Percentiles rank a stretch among this genome's conserved stretches.
These are phyloP conservation scores for Lanmaoa pseudosensibilis DNA, from an alignment of 768 basidiomycete species.

Conservation along the genomic window DNA sequence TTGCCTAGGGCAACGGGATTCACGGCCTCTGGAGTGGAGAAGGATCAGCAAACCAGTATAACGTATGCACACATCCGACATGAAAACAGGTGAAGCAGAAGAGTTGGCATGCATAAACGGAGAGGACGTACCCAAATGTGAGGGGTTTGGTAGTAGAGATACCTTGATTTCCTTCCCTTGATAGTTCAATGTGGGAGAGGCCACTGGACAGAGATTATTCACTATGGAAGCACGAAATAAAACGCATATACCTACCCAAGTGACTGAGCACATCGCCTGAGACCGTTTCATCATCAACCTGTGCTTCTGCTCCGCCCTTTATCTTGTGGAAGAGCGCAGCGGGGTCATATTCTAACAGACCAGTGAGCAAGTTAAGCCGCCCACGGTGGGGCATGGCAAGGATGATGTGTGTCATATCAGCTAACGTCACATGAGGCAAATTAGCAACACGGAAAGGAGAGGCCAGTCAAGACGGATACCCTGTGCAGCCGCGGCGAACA, in stretches of 20 bases:
- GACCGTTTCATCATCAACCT: slow-evolving; percentile 59
- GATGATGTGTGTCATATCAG: slow-evolving; percentile 69
- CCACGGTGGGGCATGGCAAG: slow-evolving; percentile 89
- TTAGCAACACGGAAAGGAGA: not conserved
- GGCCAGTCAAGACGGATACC: slow-evolving; percentile 36
- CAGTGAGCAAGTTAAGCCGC: slow-evolving; percentile 81
- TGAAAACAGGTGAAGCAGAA: too few relatives aligned
- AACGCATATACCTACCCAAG: slow-evolving; percentile 47
- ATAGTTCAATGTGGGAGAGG: slow-evolving; percentile 66
- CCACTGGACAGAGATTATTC: slow-evolving; percentile 38
- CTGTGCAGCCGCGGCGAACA: slow-evolving; percentile 67
- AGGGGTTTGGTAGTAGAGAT: slow-evolving; percentile 78
- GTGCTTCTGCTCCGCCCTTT: slow-evolving; percentile 69
- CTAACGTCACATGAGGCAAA: slow-evolving; percentile 31
- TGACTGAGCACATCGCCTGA: slow-evolving; percentile 90
- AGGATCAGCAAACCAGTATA: too few relatives aligned
- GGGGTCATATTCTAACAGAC: slow-evolving; percentile 66
- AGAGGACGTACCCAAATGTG: slow-evolving; percentile 56
- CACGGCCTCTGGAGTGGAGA: slow-evolving; percentile 61
- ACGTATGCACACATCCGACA: too few relatives aligned
- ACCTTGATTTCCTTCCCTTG: slow-evolving; percentile 56
- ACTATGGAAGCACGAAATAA: not conserved
- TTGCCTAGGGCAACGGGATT: slow-evolving; percentile 88
- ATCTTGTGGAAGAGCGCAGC: slow-evolving; percentile 84
- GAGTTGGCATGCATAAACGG: too few relatives aligned